Evolutionary conservation across 495 filamentous ascomycete genomes (phyloP), one percentile per base, ranked within the genome.

Genomic region (Trichoderma reesei): DNA sequence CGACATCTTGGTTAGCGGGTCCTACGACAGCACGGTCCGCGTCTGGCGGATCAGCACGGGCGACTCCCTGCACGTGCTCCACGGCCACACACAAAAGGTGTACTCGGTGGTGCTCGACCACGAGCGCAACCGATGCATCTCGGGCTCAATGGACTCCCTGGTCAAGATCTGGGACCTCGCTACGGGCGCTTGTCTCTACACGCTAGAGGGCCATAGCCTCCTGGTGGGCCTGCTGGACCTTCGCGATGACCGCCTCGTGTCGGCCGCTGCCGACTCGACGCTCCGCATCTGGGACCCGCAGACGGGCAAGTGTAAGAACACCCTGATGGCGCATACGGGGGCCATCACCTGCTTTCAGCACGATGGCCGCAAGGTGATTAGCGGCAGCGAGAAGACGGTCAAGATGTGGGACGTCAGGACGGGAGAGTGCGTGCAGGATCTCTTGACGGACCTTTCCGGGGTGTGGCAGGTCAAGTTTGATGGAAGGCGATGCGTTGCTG

Each of bases 391-490:
- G 73, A 86, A 92, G 68, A 96, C 91, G 26, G 77, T 99, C 66
- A 99, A 99, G 79, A 95, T 99, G 91, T 99, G 95, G 95, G 91
- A 98, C 74, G 88, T 96, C 41, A 84, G 86, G 67, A 94, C 85
- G 33, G 94, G 94, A 61, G 90, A 96, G 63, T 96, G 91, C 74
- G 88, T 96, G 48, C 87, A 92, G 65, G 94, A 99, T 76, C 84
- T 99, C 34, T 82, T 99, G 67, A 96, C 90, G n/a, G 91, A 97
- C 71, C 81, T 99, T 64, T 92, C 87, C 68, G 91, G 91, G 9
- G 94, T 99, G 46, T 99, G 94, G 94, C 94, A 99, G 77, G 94
- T 99, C 70, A 91, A 91, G 71, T 99, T 99, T 75, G 92, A 99
- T 72, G 90, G 96, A 72, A 83, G 94, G 65, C 81, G 92, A 74